Evolutionary conservation across 148 eudicot genomes (phyloP), one percentile per base, ranked within the genome.

Genomic region (Beta vulgaris): DNA sequence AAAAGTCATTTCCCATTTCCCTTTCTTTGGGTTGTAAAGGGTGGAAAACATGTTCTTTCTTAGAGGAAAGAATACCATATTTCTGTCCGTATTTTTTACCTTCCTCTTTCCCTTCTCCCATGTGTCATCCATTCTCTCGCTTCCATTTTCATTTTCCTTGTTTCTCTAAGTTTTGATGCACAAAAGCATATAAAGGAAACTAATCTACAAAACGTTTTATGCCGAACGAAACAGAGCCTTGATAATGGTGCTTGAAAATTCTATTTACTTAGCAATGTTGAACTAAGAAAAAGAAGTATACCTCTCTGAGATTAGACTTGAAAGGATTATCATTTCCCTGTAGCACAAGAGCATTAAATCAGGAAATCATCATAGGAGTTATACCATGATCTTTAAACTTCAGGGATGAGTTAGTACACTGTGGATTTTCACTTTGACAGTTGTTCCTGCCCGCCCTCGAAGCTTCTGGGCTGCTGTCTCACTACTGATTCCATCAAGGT

Each of bases 401-500:
- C 25, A 49, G 53, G 76, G 54, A 2, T 39, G 29, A 23, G 71
- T 26, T 40, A 81, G 82, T 85, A 94, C 98, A 68, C 79, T 82
- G 79, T 83, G 90, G 80, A 94, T 82, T 86, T 94, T 94, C 37
- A 94, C 88, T 76, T 82, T 88, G 66, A 94, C 98, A 74, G 84
- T 87, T 77, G 98, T 90, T 54, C 98, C 98, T 75, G 80, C 92
- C 58, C 87, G 89, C 16, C 98, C 98, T 79, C 98, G 88, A 46
- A 94, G 91, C 85, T 90, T 94, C 80, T 87, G 97, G 15, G 97
- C 98, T 62, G 93, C 97, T 80, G 96, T 82, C 88, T 94, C 98
- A 78, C 96, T 87, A 61, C 79, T 85, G 59, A 91, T 78, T 26
- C 97, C 97, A 39, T 88, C 90, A 28, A 94, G 80, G 76, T 78